Conservation (phyloP, 2,329 filamentous ascomycete genomes). For the Xylariaceae sp. region DNA sequence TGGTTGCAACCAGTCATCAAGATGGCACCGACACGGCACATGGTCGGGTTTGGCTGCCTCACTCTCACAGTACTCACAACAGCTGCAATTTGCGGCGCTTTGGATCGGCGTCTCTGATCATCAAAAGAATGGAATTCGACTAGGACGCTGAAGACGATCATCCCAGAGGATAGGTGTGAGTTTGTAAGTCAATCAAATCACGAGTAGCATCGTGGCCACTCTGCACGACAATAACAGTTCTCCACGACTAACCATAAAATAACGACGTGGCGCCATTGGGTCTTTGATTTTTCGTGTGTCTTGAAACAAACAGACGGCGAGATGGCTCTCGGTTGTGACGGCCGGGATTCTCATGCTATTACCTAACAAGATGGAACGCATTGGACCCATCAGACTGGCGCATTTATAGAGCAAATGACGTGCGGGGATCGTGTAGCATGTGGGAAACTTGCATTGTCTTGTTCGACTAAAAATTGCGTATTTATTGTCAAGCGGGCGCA, state of each 20-base stretch:
- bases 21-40: constrained; percentile 20
- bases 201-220: neutral
- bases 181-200: neutral
- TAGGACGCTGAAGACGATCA: neutral
- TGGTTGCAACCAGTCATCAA: constrained; percentile 20
- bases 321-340: too few species aligned
- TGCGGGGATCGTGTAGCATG: constrained; percentile 15
- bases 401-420: constrained; percentile 22
- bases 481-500: too few species aligned
- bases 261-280: constrained; percentile 14
- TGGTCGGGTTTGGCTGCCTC: constrained; percentile 2
- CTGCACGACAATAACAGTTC: neutral
- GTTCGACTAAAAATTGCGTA: too few species aligned
- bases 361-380: constrained; percentile 22
- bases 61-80: neutral
- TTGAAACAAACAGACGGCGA: constrained; percentile 9
- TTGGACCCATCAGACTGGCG: constrained; percentile 17
- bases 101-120: too few species aligned
- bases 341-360: constrained; percentile 20
- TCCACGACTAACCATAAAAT: constrained; percentile 16
- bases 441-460: too few species aligned
- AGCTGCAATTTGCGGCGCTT: neutral
- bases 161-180: neutral
- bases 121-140: neutral
- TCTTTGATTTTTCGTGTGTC: constrained; percentile 13